Conservation (phyloP, 208 protist genomes). For the Angomonas ambiguus region DNA sequence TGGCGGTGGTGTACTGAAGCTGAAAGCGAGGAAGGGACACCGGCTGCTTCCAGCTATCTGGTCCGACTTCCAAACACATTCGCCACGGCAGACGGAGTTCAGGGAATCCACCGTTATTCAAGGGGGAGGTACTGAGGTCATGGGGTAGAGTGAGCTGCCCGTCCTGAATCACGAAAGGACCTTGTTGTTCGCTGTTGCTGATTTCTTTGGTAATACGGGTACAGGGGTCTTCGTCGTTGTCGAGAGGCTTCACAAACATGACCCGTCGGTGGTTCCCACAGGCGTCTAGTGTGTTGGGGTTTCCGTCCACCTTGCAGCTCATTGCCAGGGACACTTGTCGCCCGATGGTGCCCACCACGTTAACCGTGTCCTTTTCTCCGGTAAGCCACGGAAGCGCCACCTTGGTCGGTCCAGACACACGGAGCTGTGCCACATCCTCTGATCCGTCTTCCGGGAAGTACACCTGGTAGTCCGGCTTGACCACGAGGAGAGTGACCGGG, state of each 20-base stretch:
- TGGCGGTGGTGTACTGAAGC: constrained; percentile 52
- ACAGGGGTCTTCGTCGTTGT: constrained; percentile 59
- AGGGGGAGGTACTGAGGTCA: constrained; percentile 21
- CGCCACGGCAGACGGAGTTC: constrained; percentile 69
- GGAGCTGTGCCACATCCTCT: constrained; percentile 44
- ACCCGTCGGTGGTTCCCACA: constrained; percentile 54
- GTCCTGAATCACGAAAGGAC: constrained; percentile 51
- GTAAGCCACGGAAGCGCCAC: constrained; percentile 47
- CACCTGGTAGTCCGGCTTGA: constrained; percentile 33
- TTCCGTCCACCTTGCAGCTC: constrained; percentile 27
- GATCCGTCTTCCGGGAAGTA: constrained; percentile 68
- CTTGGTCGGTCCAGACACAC: constrained; percentile 53
- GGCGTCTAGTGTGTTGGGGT: constrained; percentile 18
- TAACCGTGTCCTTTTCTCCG: constrained; percentile 30
- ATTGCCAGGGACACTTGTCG: constrained; percentile 49
- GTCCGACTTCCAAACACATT: constrained; percentile 59
- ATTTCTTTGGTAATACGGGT: constrained; percentile 57
- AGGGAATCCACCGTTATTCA: constrained; percentile 25
- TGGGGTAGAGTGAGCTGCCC: constrained; percentile 53
- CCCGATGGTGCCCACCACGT: constrained; percentile 55
- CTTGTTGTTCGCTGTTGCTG: constrained; percentile 23
- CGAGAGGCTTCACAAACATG: constrained; percentile 65
- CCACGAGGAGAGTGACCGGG: constrained; percentile 35
- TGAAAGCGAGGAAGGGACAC: constrained; percentile 37
- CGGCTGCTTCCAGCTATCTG: constrained; percentile 61